Evolutionary conservation across 805 yeast species (phyloP).

Genomic region (Candida mattraensis): DNA sequence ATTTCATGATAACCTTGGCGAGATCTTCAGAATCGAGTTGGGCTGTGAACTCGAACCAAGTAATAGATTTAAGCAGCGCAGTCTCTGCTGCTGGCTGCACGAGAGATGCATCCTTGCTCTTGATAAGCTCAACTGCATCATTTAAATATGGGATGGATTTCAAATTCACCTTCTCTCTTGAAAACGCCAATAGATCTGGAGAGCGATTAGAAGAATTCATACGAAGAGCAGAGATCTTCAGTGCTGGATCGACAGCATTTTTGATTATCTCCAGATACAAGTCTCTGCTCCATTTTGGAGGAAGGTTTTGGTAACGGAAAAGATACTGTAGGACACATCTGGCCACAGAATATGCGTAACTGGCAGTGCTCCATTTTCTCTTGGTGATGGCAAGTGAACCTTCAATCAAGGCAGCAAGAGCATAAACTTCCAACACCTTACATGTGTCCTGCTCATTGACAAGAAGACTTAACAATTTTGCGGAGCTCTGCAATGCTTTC

Average conservation of each 20-base stretch:
- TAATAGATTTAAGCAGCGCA: conserved; percentile 33
- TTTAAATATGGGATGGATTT: conserved; percentile 33
- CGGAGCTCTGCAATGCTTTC: conserved; percentile 50
- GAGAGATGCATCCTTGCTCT: conserved; percentile 35
- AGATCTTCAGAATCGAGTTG: conserved; percentile 67
- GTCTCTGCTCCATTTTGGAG: conserved; percentile 31
- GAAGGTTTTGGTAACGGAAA: conserved; percentile 30
- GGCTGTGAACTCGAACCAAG: conserved; percentile 61
- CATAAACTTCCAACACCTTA: conserved; percentile 34
- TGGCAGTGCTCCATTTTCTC: conserved; percentile 56
- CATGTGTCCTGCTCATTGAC: conserved; percentile 38
- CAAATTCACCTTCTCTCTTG: conserved; percentile 44
- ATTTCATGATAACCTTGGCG: conserved; percentile 55
- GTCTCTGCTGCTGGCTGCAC: conserved; percentile 33
- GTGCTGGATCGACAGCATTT: conserved; percentile 63
- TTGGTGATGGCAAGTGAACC: conserved; percentile 47
- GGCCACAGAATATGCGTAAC: conserved; percentile 55
- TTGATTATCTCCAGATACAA: conserved; percentile 57
- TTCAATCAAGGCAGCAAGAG: conserved; percentile 36
- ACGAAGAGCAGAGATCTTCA: conserved; percentile 40
- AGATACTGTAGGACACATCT: conserved; percentile 61
- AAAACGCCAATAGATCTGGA: conserved; percentile 49
- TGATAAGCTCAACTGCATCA: conserved; percentile 39
- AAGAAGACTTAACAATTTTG: conserved; percentile 43
- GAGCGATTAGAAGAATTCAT: conserved; percentile 30